Evolutionary conservation across 1,284 basidiomycete species (phyloP).

Genomic region (Ustilago nuda): DNA sequence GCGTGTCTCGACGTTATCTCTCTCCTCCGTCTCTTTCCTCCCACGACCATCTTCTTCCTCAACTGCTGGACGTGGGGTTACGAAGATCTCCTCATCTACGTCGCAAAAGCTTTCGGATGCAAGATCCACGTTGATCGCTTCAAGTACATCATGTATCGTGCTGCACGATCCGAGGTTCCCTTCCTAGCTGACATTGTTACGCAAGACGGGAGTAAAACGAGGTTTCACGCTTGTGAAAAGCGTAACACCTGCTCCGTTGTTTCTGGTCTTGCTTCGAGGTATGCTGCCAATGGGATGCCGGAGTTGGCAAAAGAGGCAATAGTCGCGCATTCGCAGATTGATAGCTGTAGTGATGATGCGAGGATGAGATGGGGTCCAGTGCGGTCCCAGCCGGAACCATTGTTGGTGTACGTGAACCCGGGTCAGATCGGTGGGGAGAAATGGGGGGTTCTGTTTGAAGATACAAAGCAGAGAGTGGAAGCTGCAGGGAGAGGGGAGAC

Average conservation of each 20-base stretch:
- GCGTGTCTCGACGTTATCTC: conserved; percentile 75
- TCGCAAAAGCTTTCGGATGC: conserved; percentile 49
- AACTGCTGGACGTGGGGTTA: conserved; percentile 92
- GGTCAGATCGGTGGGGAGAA: conserved; percentile 68
- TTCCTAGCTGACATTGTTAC: conserved; percentile 78
- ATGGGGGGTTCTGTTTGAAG: conserved; percentile 76
- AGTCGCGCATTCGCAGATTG: conserved; percentile 26
- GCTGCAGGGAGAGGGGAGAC: conserved; percentile 38
- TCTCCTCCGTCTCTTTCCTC: conserved; percentile 73
- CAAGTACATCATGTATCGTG: conserved; percentile 78
- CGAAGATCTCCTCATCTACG: conserved; percentile 51
- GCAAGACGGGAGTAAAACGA: conserved; percentile 74
- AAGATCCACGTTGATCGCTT: conserved; percentile 91
- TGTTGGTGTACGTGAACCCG: conserved; percentile 52
- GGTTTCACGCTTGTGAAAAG: conserved; percentile 92
- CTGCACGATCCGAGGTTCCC: conserved; percentile 74
- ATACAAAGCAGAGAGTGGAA: conserved; percentile 72
- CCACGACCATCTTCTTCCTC: conserved; percentile 81
- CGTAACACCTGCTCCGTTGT: conserved; percentile 75
- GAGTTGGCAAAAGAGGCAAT: conserved; percentile 27
- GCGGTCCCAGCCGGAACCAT: conserved; percentile 27
- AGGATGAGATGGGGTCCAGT: conserved; percentile 29
- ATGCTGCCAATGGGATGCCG: conserved; percentile 1
- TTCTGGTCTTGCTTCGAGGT: conserved; percentile 25
- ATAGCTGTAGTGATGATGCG: conserved; percentile 29